Conservation (phyloP, 345 rosid species). For the Linum lewisii region DNA sequence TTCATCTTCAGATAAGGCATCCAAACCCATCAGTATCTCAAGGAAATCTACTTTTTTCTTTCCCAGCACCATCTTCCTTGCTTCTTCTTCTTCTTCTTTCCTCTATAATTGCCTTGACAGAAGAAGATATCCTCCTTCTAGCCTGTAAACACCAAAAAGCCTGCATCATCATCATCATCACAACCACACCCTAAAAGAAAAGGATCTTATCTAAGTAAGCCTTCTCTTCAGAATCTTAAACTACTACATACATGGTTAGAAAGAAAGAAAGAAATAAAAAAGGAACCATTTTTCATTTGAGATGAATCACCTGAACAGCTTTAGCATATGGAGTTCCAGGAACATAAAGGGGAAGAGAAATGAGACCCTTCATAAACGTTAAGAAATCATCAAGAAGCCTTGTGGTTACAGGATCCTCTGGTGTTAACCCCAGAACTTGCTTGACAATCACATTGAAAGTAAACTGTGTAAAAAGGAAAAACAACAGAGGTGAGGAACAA, state of each 20-base stretch:
- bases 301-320: constrained; percentile 37
- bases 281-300: neutral
- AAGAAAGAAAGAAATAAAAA: neutral
- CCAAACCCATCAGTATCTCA: constrained; percentile 32
- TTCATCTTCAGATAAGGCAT: constrained; percentile 48
- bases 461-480: constrained; percentile 25
- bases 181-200: too few relatives aligned
- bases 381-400: constrained; percentile 41
- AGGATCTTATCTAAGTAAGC: too few relatives aligned
- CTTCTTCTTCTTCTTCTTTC: constrained; percentile 22
- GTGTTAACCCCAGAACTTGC: constrained; percentile 44
- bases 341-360: constrained; percentile 44
- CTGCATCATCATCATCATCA: too few relatives aligned
- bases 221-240: neutral
- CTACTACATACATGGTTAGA: neutral
- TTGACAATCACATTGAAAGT: constrained; percentile 57
- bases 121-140: constrained; percentile 38
- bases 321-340: constrained; percentile 57
- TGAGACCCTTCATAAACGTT: constrained; percentile 44
- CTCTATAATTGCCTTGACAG: constrained; percentile 44
- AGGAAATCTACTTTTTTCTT: constrained; percentile 29
- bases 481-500: neutral
- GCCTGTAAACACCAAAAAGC: constrained; percentile 46
- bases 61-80: neutral
- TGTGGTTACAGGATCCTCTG: constrained; percentile 32